Evolutionary conservation across 2,329 filamentous ascomycete species (phyloP).

Genomic region (Pseudogymnoascus verrucosus): DNA sequence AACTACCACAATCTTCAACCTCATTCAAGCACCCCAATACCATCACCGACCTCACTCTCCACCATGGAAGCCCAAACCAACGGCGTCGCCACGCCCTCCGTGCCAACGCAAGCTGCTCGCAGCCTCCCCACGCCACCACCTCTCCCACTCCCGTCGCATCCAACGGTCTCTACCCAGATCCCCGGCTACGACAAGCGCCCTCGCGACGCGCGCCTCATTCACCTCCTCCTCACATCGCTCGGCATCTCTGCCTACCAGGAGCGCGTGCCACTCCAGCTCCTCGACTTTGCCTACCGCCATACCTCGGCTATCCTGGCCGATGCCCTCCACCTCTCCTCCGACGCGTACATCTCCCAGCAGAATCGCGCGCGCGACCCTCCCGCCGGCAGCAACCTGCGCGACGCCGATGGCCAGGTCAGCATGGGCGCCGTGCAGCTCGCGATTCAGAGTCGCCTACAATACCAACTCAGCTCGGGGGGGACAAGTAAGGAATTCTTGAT

Average conservation of each 20-base stretch:
- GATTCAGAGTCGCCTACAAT: slow-evolving; percentile 58
- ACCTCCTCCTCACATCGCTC: slow-evolving; percentile 70
- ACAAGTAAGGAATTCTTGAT: slow-evolving; percentile 68
- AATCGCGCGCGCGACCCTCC: slow-evolving; percentile 27
- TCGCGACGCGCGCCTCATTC: slow-evolving; percentile 70
- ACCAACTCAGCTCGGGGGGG: slow-evolving; percentile 57
- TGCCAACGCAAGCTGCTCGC: slow-evolving; percentile 18
- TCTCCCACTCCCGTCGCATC: slow-evolving; percentile 23
- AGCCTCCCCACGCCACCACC: slow-evolving; percentile 16
- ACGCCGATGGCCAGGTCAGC: slow-evolving; percentile 39
- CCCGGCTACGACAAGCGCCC: slow-evolving; percentile 44
- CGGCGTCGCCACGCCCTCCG: slow-evolving; percentile 33
- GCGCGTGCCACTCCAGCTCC: slow-evolving; percentile 71
- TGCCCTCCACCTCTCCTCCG: slow-evolving; percentile 58
- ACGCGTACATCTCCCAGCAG: slow-evolving; percentile 50
- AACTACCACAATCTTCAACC: not conserved
- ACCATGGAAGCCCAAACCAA: slow-evolving; percentile 43
- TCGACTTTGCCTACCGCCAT: slow-evolving; percentile 83
- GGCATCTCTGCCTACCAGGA: slow-evolving; percentile 74
- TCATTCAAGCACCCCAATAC: not conserved
- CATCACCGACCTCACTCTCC: not conserved
- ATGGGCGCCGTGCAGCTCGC: slow-evolving; percentile 65
- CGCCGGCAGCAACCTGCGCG: slow-evolving; percentile 23
- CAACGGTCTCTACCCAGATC: slow-evolving; percentile 27
- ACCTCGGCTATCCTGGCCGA: slow-evolving; percentile 64